Conservation (phyloP, 192 early-diverging fungal genomes). For the Jimgerdemannia lactiflua region DNA sequence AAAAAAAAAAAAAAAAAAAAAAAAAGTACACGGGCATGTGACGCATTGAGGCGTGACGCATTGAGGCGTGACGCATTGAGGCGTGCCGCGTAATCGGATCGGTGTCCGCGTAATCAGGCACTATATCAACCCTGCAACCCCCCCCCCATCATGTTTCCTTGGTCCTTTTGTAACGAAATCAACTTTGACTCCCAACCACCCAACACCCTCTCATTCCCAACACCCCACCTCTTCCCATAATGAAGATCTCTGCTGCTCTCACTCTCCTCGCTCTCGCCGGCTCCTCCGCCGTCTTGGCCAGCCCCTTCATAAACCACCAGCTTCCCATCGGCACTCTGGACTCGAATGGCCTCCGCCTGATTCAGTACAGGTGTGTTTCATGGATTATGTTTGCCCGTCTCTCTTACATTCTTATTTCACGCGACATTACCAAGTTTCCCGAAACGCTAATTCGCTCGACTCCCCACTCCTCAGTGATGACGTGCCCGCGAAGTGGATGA, state of each 20-base stretch:
- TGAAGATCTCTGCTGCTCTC: conserved; percentile 22
- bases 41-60: too few species aligned
- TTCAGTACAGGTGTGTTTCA: conserved; percentile 36
- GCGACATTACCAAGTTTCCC: not conserved
- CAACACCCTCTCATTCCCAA: not conserved
- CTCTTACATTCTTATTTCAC: not conserved
- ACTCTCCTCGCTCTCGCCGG: conserved; percentile 16
- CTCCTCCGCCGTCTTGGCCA: conserved; percentile 17
- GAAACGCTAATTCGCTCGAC: not conserved
- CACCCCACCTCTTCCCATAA: conserved; percentile 1
- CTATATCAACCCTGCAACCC: too few species aligned
- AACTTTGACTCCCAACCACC: not conserved
- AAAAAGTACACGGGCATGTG: too few species aligned
- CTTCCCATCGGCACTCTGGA: conserved; percentile 4
- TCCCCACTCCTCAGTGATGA: conserved; percentile 33
- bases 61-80: too few species aligned
- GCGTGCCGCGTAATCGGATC: too few species aligned
- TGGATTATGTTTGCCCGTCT: not conserved
- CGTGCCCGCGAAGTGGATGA: conserved; percentile 54
- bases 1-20: too few species aligned
- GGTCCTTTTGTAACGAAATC: not conserved
- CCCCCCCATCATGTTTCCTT: too few species aligned
- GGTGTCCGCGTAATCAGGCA: too few species aligned
- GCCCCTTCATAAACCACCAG: conserved; percentile 17
- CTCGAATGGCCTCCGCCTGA: conserved; percentile 38